Percentiles rank a stretch among this genome's conserved stretches.
These are phyloP conservation scores for Cordyceps farinosa DNA, from an alignment of 2,329 filamentous ascomycete species.

Conservation along the genomic window DNA sequence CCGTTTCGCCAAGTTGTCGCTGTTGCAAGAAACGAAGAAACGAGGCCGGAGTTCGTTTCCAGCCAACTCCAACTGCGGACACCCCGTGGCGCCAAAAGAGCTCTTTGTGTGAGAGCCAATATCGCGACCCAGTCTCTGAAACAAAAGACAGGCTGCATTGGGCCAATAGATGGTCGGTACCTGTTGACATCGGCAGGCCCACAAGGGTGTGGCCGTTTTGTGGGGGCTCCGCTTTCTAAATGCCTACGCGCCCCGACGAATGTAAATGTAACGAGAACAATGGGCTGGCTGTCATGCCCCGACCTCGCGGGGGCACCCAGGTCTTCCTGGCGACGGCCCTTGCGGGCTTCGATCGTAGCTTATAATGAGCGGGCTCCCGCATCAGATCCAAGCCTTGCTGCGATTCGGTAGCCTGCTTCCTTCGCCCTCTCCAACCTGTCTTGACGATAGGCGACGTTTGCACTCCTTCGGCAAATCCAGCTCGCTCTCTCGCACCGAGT, in stretches of 20 bases:
- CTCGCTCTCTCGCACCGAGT: not conserved
- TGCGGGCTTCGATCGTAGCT: not conserved
- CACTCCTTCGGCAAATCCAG: not conserved
- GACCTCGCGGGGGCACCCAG: not conserved
- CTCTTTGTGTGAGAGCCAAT: not conserved
- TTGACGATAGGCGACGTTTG: not conserved
- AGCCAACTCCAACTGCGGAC: not conserved
- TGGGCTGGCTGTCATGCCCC: not conserved
- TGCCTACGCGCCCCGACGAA: constrained; percentile 12
- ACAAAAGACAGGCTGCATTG: constrained; percentile 1
- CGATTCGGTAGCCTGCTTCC: not conserved
- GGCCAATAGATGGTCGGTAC: constrained; percentile 13
- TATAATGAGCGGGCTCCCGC: constrained; percentile 10
- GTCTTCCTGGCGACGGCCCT: not conserved
- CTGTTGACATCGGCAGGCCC: constrained; percentile 8
- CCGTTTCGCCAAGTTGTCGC: not conserved
- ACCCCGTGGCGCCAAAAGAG: not conserved
- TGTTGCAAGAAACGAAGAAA: not conserved
- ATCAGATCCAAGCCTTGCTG: not conserved
- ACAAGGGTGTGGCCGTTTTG: constrained; percentile 14
- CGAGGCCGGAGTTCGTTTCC: constrained; percentile 2
- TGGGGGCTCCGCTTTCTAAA: constrained; percentile 12
- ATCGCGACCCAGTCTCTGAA: constrained; percentile 10
- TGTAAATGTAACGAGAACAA: constrained; percentile 5
- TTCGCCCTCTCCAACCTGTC: constrained; percentile 1